Conservation (phyloP, 768 basidiomycete genomes). For the Hortiboletus flavorubellus region DNA sequence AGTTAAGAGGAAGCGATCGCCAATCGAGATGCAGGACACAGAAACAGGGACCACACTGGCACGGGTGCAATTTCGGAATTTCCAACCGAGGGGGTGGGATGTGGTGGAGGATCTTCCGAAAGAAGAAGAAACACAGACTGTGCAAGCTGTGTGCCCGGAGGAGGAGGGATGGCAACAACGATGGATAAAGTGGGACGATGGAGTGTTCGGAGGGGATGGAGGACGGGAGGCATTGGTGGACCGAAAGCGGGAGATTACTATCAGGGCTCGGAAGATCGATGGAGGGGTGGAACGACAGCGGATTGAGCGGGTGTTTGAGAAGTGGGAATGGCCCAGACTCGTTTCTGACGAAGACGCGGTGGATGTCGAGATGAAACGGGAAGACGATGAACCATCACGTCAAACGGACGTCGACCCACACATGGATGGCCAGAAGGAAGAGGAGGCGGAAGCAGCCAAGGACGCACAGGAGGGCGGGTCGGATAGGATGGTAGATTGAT, state of each 20-base stretch:
- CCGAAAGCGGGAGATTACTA: conserved; percentile 45
- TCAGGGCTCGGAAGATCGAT: conserved; percentile 55
- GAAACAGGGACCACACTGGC: conserved; percentile 16
- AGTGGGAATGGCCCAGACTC: conserved; percentile 53
- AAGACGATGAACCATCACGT: conserved; percentile 12
- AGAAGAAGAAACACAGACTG: conserved; percentile 38
- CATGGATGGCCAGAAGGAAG: conserved; percentile 1
- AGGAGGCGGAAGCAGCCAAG: background rate
- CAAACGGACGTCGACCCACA: conserved; percentile 5
- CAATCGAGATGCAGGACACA: conserved; percentile 11
- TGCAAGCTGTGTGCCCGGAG: conserved; percentile 39
- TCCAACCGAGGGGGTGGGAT: conserved; percentile 69
- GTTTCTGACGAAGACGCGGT: conserved; percentile 1
- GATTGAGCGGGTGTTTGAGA: conserved; percentile 64
- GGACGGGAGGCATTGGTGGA: conserved; percentile 39
- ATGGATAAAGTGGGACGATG: conserved; percentile 39
- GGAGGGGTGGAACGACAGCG: conserved; percentile 67
- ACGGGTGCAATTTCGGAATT: conserved; percentile 53
- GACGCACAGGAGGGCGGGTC: background rate
- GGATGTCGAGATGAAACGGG: conserved; percentile 33
- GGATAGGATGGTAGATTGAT: conserved; percentile 18
- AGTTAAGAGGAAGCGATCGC: conserved; percentile 41
- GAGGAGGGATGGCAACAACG: conserved; percentile 42
- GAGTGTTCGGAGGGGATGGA: conserved; percentile 27
- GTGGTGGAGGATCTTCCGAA: conserved; percentile 39